phyloP scores from a whole-genome alignment of 2,329 filamentous ascomycete species.

The Diaporthe batatas region DNA sequence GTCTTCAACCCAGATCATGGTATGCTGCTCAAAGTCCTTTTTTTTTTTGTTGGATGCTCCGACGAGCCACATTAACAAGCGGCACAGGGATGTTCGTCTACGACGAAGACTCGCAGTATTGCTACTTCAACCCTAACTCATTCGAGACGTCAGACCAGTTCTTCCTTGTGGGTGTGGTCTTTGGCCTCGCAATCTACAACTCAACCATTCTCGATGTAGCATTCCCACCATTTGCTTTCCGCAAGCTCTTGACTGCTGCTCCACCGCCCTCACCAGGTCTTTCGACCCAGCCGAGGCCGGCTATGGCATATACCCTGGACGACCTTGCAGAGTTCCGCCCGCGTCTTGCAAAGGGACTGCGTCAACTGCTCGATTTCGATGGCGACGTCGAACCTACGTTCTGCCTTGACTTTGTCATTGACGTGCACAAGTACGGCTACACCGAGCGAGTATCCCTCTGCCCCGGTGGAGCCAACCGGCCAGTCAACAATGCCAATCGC shows the following conservation, averaged over 20 bases:
- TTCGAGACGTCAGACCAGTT: conserved; percentile 94
- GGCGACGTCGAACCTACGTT: conserved; percentile 87
- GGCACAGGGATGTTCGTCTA: conserved; percentile 83
- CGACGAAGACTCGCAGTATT: conserved; percentile 89
- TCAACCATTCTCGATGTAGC: conserved; percentile 92
- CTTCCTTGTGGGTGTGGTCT: conserved; percentile 87
- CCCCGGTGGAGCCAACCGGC: conserved; percentile 76
- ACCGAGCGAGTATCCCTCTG: conserved; percentile 77
- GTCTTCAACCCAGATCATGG: conserved; percentile 92
- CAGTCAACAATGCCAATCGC: conserved; percentile 87
- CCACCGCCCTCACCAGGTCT: conserved; percentile 70
- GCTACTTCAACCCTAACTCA: conserved; percentile 92
- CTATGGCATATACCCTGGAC: conserved; percentile 81
- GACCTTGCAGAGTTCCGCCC: conserved; percentile 89
- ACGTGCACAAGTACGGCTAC: conserved; percentile 82
- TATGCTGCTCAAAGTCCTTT: conserved; percentile 61
- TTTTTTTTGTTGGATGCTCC: not conserved
- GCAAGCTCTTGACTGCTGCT: conserved; percentile 84
- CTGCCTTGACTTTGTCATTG: conserved; percentile 83
- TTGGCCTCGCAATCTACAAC: conserved; percentile 94
- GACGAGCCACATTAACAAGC: not conserved
- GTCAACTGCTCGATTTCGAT: conserved; percentile 83
- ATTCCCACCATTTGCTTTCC: conserved; percentile 89
- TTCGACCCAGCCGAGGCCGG: conserved; percentile 68
- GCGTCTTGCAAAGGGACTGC: conserved; percentile 79